Percentiles rank a stretch among this genome's conserved stretches.
Evolutionary conservation across 2,329 filamentous ascomycete species (phyloP).

Genomic region (Ilyonectria mors-panacis): DNA sequence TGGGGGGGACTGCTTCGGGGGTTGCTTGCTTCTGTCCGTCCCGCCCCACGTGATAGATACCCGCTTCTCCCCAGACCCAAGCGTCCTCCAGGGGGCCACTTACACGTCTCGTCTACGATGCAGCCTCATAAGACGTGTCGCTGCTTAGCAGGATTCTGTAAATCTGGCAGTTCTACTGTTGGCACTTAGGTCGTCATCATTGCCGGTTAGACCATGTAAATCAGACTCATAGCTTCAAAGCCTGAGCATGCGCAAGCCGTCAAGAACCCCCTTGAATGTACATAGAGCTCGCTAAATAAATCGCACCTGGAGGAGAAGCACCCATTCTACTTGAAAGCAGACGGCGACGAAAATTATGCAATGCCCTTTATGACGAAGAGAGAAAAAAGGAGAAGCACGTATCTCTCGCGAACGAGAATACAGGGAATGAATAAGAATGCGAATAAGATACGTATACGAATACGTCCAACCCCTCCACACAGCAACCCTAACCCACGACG

Average conservation of each 20-base stretch:
- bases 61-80: not conserved
- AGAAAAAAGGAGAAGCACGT: not conserved
- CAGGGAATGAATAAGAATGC: slow-evolving; percentile 26
- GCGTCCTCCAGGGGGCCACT: not conserved
- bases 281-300: not conserved
- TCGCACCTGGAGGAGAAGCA: not conserved
- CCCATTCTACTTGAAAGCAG: not conserved
- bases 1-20: not conserved
- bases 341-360: not conserved
- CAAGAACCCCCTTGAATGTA: not conserved
- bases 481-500: slow-evolving; percentile 19
- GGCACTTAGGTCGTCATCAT: not conserved
- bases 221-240: not conserved
- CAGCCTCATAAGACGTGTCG: not conserved
- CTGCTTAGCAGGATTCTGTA: not conserved
- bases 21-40: slow-evolving; percentile 12
- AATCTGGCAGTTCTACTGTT: not conserved
- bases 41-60: slow-evolving; percentile 25
- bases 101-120: not conserved
- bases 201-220: not conserved
- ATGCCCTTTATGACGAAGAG: not conserved
- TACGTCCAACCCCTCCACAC: slow-evolving; percentile 5
- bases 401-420: slow-evolving; percentile 4
- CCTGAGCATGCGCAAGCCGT: not conserved
- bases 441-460: slow-evolving; percentile 29